Percentiles rank a stretch among this genome's conserved stretches.
phyloP scores from a whole-genome alignment of 768 basidiomycete genomes.

The Lanmaoa rubissima region DNA sequence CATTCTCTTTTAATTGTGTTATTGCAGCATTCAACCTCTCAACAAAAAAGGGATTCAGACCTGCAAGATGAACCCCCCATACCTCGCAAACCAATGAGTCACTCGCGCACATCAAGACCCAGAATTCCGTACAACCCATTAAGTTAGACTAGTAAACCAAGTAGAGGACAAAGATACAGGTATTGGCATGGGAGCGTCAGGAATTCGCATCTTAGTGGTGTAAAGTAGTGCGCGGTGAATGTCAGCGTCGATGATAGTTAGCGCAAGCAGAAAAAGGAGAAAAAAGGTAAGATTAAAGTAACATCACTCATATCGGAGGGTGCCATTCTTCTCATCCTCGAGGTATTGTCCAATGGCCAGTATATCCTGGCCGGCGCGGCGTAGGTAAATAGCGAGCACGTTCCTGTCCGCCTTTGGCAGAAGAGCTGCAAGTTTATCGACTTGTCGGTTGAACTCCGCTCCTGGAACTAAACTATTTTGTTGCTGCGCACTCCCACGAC shows the following conservation, averaged over 20 bases:
- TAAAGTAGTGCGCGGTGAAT: conserved; percentile 16
- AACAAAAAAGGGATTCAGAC: conserved; percentile 47
- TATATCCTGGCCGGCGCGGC: conserved; percentile 74
- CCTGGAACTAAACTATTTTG: conserved; percentile 9
- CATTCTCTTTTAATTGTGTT: not conserved
- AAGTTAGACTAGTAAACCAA: conserved; percentile 18
- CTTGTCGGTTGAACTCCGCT: conserved; percentile 60
- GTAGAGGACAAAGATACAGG: conserved; percentile 24
- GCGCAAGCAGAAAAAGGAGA: conserved; percentile 2
- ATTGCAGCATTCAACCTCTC: conserved; percentile 44
- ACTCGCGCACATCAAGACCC: not conserved
- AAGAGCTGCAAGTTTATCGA: conserved; percentile 68
- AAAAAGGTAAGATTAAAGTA: not conserved
- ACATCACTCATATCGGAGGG: conserved; percentile 40
- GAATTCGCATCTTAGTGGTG: conserved; percentile 1
- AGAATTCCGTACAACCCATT: conserved; percentile 4
- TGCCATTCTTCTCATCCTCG: conserved; percentile 80
- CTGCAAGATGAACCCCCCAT: conserved; percentile 31
- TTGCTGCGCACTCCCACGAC: conserved; percentile 18
- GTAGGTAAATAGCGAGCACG: conserved; percentile 69
- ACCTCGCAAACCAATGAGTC: not conserved
- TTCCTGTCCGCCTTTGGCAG: conserved; percentile 70
- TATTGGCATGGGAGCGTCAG: conserved; percentile 8
- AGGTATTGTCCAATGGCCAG: conserved; percentile 85
- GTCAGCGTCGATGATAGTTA: conserved; percentile 11